Evolutionary conservation across 1,139 yeast genomes (phyloP).

Genomic region (Candida sp.): DNA sequence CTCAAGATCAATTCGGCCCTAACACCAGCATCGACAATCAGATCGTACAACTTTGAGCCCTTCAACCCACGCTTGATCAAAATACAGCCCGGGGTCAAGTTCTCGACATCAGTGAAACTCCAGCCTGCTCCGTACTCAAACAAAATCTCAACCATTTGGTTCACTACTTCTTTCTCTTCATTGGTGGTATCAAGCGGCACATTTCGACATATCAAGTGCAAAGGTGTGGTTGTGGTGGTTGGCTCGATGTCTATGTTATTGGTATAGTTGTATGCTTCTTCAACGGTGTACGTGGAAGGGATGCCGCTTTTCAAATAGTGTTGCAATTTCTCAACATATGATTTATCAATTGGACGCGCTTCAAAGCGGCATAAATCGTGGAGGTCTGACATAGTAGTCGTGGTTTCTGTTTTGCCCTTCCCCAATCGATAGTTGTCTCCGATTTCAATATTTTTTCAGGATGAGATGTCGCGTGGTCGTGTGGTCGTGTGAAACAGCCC

Average conservation of each 20-base stretch:
- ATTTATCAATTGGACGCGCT: constrained; percentile 55
- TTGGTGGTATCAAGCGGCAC: constrained; percentile 48
- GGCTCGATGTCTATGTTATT: constrained; percentile 42
- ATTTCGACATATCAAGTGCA: constrained; percentile 65
- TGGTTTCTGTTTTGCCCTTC: too few species aligned
- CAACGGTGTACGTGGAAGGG: constrained; percentile 83
- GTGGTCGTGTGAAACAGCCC: background rate
- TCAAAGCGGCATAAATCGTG: constrained; percentile 69
- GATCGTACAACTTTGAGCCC: constrained; percentile 43
- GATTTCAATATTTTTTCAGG: background rate
- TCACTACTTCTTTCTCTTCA: constrained; percentile 52
- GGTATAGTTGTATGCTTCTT: constrained; percentile 68
- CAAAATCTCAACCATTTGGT: constrained; percentile 61
- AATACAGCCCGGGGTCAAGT: constrained; percentile 81
- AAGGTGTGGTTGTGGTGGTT: constrained; percentile 64
- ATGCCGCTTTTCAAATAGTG: constrained; percentile 61
- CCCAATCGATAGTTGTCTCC: too few species aligned
- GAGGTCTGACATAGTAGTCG: constrained; percentile 59
- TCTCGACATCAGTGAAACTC: constrained; percentile 70
- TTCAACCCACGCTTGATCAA: constrained; percentile 54
- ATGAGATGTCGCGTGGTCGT: background rate
- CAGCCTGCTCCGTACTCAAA: constrained; percentile 94
- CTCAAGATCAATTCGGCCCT: constrained; percentile 85
- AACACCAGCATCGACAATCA: constrained; percentile 86
- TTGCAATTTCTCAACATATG: constrained; percentile 49